phyloP scores from a whole-genome alignment of 495 filamentous ascomycete genomes.

The Penicillium psychrofluorescens region DNA sequence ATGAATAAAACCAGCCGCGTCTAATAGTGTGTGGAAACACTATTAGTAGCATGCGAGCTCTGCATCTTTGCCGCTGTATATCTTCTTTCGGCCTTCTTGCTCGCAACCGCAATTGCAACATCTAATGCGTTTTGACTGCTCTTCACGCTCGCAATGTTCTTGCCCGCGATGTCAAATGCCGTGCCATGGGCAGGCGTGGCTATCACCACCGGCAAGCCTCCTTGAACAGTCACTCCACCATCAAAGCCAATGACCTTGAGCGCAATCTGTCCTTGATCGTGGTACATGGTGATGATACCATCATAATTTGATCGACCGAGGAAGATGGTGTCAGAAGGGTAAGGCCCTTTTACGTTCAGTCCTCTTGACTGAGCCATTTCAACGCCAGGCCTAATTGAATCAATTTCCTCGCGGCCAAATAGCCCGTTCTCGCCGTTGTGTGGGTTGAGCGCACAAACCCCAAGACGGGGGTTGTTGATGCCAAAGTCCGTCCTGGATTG shows the following conservation, averaged over 20 bases:
- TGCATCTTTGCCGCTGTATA: no score
- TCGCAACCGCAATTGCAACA: conserved; percentile 2
- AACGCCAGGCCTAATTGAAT: conserved; percentile 3
- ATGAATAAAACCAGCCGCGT: no score
- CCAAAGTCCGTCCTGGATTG: conserved; percentile 2
- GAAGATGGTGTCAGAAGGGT: conserved; percentile 6
- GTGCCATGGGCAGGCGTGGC: conserved; percentile 4
- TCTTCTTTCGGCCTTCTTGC: neutral
- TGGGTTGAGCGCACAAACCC: conserved; percentile 7
- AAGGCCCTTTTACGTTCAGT: conserved; percentile 5
- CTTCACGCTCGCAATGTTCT: conserved; percentile 1
- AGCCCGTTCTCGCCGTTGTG: conserved; percentile 7
- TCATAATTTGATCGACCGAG: conserved; percentile 1
- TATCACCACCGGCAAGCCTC: conserved; percentile 3
- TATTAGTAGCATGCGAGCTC: no score
- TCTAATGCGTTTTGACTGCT: conserved; percentile 6
- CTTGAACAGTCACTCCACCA: conserved; percentile 6
- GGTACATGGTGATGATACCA: conserved; percentile 8
- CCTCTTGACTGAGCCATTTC: neutral
- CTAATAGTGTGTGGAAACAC: no score
- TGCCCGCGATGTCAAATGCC: conserved; percentile 5
- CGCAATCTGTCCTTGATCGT: conserved; percentile 9
- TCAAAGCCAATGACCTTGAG: conserved; percentile 5
- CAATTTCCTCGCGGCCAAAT: conserved; percentile 6
- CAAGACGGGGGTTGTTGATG: conserved; percentile 1